Evolutionary conservation across 192 early-diverging fungal species (phyloP).

Genomic region (Podila epigama): DNA sequence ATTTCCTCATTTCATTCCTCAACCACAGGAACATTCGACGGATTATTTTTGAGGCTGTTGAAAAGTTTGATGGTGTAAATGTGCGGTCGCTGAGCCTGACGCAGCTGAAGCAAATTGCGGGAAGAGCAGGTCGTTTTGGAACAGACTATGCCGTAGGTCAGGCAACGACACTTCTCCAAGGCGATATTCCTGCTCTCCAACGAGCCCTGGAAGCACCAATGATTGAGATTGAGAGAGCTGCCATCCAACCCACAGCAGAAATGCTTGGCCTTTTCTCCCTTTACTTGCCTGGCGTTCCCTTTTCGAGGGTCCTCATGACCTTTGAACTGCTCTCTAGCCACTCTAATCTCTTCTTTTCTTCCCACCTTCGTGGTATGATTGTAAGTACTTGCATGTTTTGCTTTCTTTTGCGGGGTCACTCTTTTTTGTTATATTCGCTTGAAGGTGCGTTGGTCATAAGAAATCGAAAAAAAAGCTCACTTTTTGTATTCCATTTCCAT

Average conservation of each 20-base stretch:
- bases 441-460: not conserved
- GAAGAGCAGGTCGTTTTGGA: slow-evolving; percentile 87
- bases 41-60: slow-evolving; percentile 80
- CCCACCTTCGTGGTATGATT: slow-evolving; percentile 24
- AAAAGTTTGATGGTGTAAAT: slow-evolving; percentile 81
- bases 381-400: slow-evolving; percentile 12
- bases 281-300: slow-evolving; percentile 35
- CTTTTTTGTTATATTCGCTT: not conserved
- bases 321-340: slow-evolving; percentile 37
- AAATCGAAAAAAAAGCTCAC: no score
- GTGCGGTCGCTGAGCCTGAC: slow-evolving; percentile 66
- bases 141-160: slow-evolving; percentile 69
- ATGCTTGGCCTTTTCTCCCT: slow-evolving; percentile 31
- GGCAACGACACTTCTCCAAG: slow-evolving; percentile 70
- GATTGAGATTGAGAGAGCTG: slow-evolving; percentile 28
- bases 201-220: slow-evolving; percentile 23
- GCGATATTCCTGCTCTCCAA: slow-evolving; percentile 26
- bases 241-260: slow-evolving; percentile 28
- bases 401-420: not conserved
- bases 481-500: slow-evolving; percentile 3
- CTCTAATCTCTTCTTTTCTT: slow-evolving; percentile 29
- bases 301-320: slow-evolving; percentile 32
- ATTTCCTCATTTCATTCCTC: no score
- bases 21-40: slow-evolving; percentile 91
- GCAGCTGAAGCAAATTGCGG: slow-evolving; percentile 93